Evolutionary conservation across 192 early-diverging fungal genomes (phyloP).

Genomic region (Coemansia sp.): DNA sequence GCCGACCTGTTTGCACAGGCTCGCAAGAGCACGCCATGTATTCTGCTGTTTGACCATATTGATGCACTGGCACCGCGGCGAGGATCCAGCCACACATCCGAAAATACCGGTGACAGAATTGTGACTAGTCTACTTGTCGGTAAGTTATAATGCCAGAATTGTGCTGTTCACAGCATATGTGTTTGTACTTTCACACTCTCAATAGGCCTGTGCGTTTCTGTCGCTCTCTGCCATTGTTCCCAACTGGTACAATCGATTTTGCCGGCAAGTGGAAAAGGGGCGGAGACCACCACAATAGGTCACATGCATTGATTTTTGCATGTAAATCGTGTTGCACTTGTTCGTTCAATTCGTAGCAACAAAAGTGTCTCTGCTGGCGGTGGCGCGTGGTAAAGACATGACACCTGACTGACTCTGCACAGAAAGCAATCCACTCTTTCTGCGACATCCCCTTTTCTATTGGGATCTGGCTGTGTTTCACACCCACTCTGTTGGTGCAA

Average conservation of each 20-base stretch:
- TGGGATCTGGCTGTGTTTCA: not conserved
- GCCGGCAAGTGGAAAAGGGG: not conserved
- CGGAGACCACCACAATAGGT: not conserved
- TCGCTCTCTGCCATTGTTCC: not conserved
- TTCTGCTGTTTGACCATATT: slow-evolving; percentile 91
- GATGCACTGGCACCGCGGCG: slow-evolving; percentile 77
- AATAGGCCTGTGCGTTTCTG: not conserved
- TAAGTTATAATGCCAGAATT: slow-evolving; percentile 15
- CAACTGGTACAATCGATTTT: not conserved
- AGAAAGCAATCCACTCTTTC: not conserved
- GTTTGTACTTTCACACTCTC: not conserved
- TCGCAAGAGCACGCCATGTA: slow-evolving; percentile 78
- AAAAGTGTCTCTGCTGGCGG: not conserved
- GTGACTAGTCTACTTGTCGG: slow-evolving; percentile 78
- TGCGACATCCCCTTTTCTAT: not conserved
- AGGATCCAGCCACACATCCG: slow-evolving; percentile 67
- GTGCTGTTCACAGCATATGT: not conserved
- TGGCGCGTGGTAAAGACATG: not conserved
- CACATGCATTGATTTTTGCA: slow-evolving; percentile 1
- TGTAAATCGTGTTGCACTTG: slow-evolving; percentile 10
- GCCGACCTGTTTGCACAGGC: slow-evolving; percentile 81
- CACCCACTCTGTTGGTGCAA: not conserved
- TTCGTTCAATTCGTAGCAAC: slow-evolving; percentile 3
- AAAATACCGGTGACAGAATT: slow-evolving; percentile 82
- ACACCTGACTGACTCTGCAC: not conserved